Evolutionary conservation across 139 green algal genomes (phyloP), one percentile per base, ranked within the genome.

Genomic region (Ettlia oleoabundans): DNA sequence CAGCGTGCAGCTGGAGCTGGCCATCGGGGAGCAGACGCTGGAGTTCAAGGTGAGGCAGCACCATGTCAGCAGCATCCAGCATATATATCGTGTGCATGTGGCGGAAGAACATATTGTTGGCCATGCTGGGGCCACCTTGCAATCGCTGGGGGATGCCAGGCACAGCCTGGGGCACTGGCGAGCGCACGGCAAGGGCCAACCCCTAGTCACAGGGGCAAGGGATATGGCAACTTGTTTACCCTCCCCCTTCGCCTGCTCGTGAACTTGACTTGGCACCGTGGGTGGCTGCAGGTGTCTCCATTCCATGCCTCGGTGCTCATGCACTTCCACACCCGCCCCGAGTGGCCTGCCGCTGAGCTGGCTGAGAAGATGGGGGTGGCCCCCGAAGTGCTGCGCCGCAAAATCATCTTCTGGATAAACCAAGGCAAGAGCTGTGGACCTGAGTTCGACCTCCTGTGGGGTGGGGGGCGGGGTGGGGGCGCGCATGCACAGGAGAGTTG

Each of bases 371-470:
- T 98, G 70, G 86, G 88, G 0, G 52, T 97, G 40, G 64, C 86
- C 0, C 33, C 76, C n/a, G 69, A 84, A 3, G 68, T 89, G 32
- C 83, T 98, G 53, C 85, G 91, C 4, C 68, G 79, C 61, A 93
- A 92, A 51, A 86, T 91, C 33, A 69, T 94, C 24, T 96, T 97
- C 73, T 99, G 96, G 96, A 88, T 98, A 37, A 95, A 96, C 64
- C 89, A 95, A 61, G 96, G 95, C 80, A 65, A 52, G 82, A 13
- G 32, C 1, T 28, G 55, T 65, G 15, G 33, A 9, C 32, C 32
- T 47, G 64, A 22, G 18, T 10, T 10, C 47, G 47, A 10, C 47
- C 47, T 58, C 47, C 47, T 58, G 47, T 58, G 47, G 47, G 47
- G n/a, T n/a, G n/a, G n/a, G n/a, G n/a, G n/a, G n/a, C n/a, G n/a